phyloP scores from a whole-genome alignment of 306 rosid genomes.

The Arachis stenosperma region DNA sequence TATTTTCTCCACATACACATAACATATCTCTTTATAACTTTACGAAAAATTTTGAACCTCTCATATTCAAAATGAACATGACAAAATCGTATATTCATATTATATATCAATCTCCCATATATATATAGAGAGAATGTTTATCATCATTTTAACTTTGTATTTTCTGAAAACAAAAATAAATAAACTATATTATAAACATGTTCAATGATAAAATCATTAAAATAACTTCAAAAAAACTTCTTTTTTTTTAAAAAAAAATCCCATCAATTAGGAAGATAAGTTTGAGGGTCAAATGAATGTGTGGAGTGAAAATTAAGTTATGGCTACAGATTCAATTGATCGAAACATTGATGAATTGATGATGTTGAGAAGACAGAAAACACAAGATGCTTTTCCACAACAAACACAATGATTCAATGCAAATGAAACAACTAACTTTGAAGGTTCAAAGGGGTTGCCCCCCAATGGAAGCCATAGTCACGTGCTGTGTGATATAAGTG shows the following conservation, averaged over 20 bases:
- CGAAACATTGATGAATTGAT: background rate
- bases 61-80: too few species aligned
- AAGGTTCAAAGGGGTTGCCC: background rate
- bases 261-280: background rate
- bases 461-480: constrained; percentile 38
- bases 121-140: too few species aligned
- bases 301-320: background rate
- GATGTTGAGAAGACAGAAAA: constrained; percentile 19
- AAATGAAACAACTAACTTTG: constrained; percentile 10
- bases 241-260: background rate
- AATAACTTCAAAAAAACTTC: too few species aligned
- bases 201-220: too few species aligned
- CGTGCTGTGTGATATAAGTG: constrained; percentile 51
- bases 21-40: too few species aligned
- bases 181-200: too few species aligned
- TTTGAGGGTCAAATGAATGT: background rate
- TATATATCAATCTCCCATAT: too few species aligned
- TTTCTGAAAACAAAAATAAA: too few species aligned
- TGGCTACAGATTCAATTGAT: background rate
- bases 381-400: constrained; percentile 40
- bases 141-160: too few species aligned
- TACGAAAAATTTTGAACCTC: too few species aligned
- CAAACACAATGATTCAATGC: constrained; percentile 29
- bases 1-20: too few species aligned
- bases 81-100: too few species aligned